Evolutionary conservation across 345 rosid genomes (phyloP), one percentile per base, ranked within the genome.

Genomic region (Cardamine chenopodiifolia): DNA sequence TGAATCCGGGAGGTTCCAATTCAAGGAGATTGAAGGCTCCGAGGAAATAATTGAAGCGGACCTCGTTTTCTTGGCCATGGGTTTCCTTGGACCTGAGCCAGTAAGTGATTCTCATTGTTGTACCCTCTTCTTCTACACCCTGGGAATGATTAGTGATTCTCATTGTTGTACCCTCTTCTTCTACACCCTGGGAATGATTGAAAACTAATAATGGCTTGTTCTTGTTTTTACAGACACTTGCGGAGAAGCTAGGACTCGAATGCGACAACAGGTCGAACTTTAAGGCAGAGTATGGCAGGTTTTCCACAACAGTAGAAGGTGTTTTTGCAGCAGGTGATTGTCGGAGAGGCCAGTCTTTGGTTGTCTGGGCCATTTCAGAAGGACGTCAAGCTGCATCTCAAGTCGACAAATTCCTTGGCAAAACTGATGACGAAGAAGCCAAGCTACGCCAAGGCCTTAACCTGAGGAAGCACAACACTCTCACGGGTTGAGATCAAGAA

Each of bases 341-440:
- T 74, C 78, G 99, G 34, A 86, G 99, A 0, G 99, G 98, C 15
- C 99, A 96, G 81, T 92, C 99, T 26, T 83, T 96, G 25, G 99
- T 96, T 58, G 99, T 96, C 0, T 96, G 99, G 99, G 99, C 99
- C 18, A 92, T 96, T 73, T 87, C 98, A 11, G 99, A 96, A 83
- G 98, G 98, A 59, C 87, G 98, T 35, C 99, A 92, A 83, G 87
- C 98, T 3, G 99, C 99, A 44, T 79, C 92, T 8, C 93, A 92
- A 74, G 99, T 96, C 0, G 96, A 96, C 71, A 86, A 80, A 17
- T 92, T 70, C 80, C 87, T 96, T 8, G 56, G 67, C 28, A 57
- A 44, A 44, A 72, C 79, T 10, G 90, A 87, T 7, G 66, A 48
- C 3, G 37, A 6, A 3, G 64, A 44, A 0, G 71, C 56, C 62